Base-by-base conservation (phyloP, 345 rosid genomes). In the Pistacia integerrima region DNA sequence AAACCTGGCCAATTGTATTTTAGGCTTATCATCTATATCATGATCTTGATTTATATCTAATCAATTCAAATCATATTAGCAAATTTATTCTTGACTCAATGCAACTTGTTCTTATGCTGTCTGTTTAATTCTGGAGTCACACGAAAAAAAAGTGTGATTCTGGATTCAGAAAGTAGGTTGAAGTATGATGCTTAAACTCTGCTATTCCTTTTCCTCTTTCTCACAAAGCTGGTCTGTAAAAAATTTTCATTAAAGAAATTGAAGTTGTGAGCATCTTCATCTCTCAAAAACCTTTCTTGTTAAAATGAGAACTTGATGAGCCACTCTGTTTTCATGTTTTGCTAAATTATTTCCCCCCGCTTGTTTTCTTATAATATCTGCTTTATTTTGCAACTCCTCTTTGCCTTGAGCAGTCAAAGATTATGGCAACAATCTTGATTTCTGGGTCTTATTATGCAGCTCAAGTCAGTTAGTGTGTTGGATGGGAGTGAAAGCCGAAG, bases 401-500 rank as follows among this genome's bases (percentile, higher is more conserved):
- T 55, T 56, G 10, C 36, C 55, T 65, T 62, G 70, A 10, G 18
- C 57, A 65, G 70, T 7, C 12, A 11, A n/a, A n/a, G 12, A n/a
- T 65, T 48, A 30, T 55, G 25, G 25, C 17, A 14, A 33, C 70
- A 52, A 73, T n/a, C 69, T 83, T 57, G 63, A 60, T 44, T 55
- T 51, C 9, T 79, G 62, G 74, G 18, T 36, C 20, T 63, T 67
- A 8, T 74, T 14, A 78, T 80, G 74, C 82, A 95, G 99, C 86
- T 86, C 93, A 83, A 93, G 99, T 82, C 97, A 95, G 75, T 67
- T 95, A 70, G 95, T 88, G 73, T 87, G 90, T 16, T 95, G 99
- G 98, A 76, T 95, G 87, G 99, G 96, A 73, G 66, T 77, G 70
- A 95, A 95, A 88, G 99, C 99, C 68, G 96, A 95, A 86, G 99